phyloP scores from a whole-genome alignment of 1,139 yeast genomes.

The Suhomyces guaymorum region DNA sequence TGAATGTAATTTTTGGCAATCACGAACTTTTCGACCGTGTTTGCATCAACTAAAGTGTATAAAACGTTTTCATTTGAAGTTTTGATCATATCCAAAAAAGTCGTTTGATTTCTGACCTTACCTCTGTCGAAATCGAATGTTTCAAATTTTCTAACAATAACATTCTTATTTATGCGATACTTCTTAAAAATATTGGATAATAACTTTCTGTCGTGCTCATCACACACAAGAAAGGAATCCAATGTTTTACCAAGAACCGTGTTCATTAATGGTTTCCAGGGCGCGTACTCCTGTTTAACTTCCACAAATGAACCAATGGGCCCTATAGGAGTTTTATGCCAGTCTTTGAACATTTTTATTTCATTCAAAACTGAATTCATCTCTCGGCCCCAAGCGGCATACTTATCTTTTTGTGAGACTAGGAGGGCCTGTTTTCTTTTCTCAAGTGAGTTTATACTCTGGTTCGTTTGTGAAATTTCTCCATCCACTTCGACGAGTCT shows the following conservation, averaged over 20 bases:
- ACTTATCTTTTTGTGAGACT: constrained; percentile 29
- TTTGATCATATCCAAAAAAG: constrained; percentile 62
- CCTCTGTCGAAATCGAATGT: constrained; percentile 50
- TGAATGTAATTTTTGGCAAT: constrained; percentile 51
- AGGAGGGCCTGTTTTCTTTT: constrained; percentile 15
- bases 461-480: constrained; percentile 7
- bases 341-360: constrained; percentile 39
- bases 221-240: constrained; percentile 67
- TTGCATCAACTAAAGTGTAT: constrained; percentile 66
- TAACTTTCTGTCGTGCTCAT: constrained; percentile 57
- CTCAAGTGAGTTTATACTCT: constrained; percentile 7
- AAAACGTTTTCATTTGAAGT: constrained; percentile 55
- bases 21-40: constrained; percentile 58
- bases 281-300: constrained; percentile 53
- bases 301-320: constrained; percentile 72
- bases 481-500: constrained; percentile 9
- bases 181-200: constrained; percentile 47
- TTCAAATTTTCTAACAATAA: constrained; percentile 60
- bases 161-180: constrained; percentile 28
- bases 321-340: constrained; percentile 66
- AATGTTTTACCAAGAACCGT: constrained; percentile 46
- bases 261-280: constrained; percentile 68
- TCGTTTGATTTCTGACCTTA: constrained; percentile 32
- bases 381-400: constrained; percentile 49
- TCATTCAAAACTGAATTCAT: constrained; percentile 44